Evolutionary conservation across 345 rosid genomes (phyloP).

Genomic region (Acer negundo): DNA sequence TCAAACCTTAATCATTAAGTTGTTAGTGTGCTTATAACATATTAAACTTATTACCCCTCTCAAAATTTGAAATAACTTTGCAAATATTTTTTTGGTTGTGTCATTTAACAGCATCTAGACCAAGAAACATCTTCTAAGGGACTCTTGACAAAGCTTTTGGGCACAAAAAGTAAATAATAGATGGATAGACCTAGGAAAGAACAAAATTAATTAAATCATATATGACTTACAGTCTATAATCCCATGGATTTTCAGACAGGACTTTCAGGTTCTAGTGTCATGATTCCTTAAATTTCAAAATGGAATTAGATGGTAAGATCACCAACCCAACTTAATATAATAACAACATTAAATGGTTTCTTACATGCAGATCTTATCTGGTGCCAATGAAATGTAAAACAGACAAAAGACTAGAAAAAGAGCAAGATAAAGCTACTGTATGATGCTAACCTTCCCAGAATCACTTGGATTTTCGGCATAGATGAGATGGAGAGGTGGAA

Average conservation of each 20-base stretch:
- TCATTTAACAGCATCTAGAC: neutral
- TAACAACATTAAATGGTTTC: neutral
- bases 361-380: neutral
- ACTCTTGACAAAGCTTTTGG: neutral
- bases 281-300: neutral
- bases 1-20: neutral
- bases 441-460: conserved; percentile 83
- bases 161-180: neutral
- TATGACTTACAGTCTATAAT: neutral
- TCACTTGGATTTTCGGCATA: conserved; percentile 98
- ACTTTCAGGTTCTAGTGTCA: neutral
- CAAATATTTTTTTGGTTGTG: too few relatives aligned
- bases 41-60: neutral
- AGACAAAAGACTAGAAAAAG: neutral
- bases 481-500: conserved; percentile 84
- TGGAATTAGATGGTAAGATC: neutral
- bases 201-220: neutral
- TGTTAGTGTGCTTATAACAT: neutral
- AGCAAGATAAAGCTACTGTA: neutral
- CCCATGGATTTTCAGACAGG: neutral
- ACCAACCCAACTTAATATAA: neutral
- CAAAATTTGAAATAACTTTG: neutral
- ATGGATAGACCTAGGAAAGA: too few relatives aligned
- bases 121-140: neutral
- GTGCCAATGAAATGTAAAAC: neutral